Percentiles rank a stretch among this genome's conserved stretches.
Evolutionary conservation across 345 rosid species (phyloP).

Genomic region (Corymbia maculata): DNA sequence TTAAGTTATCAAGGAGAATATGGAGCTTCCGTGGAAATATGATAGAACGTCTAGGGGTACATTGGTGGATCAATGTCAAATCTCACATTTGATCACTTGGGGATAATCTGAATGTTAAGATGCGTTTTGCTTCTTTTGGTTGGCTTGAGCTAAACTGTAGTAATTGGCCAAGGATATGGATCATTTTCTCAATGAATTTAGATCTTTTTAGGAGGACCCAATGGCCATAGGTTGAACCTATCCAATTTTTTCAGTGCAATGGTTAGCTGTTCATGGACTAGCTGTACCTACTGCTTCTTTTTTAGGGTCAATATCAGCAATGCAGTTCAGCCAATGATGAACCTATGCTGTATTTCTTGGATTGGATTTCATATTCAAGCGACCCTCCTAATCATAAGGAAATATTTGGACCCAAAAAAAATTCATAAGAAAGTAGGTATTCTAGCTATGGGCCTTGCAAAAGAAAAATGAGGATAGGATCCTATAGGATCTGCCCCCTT

Average conservation of each 20-base stretch:
- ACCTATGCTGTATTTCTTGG: not conserved
- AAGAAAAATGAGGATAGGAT: not conserved
- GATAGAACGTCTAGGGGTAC: not conserved
- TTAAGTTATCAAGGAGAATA: not conserved
- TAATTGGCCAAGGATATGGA: not conserved
- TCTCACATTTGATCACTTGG: not conserved
- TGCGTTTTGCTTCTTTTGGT: not conserved
- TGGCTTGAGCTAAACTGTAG: not conserved
- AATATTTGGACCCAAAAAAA: too few species aligned
- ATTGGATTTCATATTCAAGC: not conserved
- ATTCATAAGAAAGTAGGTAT: not conserved
- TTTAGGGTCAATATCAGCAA: not conserved
- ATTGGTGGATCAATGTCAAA: not conserved
- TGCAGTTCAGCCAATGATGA: not conserved
- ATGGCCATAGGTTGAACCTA: not conserved
- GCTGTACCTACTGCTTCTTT: not conserved
- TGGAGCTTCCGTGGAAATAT: not conserved
- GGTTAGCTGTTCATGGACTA: not conserved
- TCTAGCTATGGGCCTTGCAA: not conserved
- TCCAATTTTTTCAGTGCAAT: not conserved
- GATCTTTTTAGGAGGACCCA: not conserved
- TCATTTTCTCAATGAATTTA: not conserved
- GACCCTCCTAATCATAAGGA: not conserved
- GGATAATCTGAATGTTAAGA: not conserved
- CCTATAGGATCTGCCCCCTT: not conserved